Base-by-base conservation (phyloP, 2,329 filamentous ascomycete species). In the Ploettnerulaceae sp. region DNA sequence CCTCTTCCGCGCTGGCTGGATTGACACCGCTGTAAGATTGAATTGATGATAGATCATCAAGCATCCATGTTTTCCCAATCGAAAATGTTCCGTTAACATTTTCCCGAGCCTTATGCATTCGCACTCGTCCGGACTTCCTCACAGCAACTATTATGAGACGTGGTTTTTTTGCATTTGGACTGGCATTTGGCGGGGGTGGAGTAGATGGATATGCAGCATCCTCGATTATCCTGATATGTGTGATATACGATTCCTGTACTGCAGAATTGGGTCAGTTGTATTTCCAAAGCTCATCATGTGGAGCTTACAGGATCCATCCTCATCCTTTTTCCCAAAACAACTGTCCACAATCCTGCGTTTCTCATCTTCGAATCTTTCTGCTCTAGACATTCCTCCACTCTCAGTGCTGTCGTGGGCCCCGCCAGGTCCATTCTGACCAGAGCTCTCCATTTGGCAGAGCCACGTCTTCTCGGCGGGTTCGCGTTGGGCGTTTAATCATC, bases 41-140 rank as follows among this genome's bases (percentile, higher is more conserved):
- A 55, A 98, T 86, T 35, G 78, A 76, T 4, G 79, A 77, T 38
- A 98, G 71, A 63, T 98, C 93, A 67, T 97, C 91, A 57, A 98
- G 77, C 64, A 90, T 86, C 93, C 93, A 98, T 3, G 93, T 95
- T 71, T 98, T 98, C 56, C 93, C 93, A 57, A 98, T 95, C 15
- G 91, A 97, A 67, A 96, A 98, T 18, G 87, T 82, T 46, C 89
- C 89, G 66, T 95, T 96, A 46, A 79, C 75, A 65, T 98, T 98
- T 70, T 98, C 93, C 59, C 95, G 84, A 48, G 89, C 91, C 69
- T 98, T 98, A 73, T 98, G 93, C 72, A 98, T 82, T 61, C 90
- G 86, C 39, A 98, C 91, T 50, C 89, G 79, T 45, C 91, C 93
- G 1, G 91, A 95, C 61, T 89, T 93, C 52, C 89, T 81, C 50